phyloP scores from a whole-genome alignment of 805 yeast genomes.

The Candida michaelii region DNA sequence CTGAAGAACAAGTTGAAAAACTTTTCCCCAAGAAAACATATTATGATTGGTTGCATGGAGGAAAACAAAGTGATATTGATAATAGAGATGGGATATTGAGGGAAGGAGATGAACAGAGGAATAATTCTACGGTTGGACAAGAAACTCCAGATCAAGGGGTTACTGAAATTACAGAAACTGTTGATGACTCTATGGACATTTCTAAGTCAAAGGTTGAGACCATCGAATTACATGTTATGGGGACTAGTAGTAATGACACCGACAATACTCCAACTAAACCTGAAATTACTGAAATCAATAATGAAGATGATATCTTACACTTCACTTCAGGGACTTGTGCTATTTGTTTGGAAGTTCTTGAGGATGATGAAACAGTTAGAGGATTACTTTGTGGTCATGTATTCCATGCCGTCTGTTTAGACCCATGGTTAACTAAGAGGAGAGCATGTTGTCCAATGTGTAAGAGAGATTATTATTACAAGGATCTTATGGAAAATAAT shows the following conservation, averaged over 20 bases:
- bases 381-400: conserved; percentile 82
- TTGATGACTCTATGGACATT: too few species aligned
- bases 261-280: background rate
- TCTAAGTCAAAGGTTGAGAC: conserved; percentile 1
- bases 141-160: background rate
- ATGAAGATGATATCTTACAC: conserved; percentile 28
- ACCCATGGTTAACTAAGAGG: conserved; percentile 76
- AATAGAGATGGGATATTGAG: conserved; percentile 46
- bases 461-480: conserved; percentile 62
- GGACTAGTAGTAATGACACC: background rate
- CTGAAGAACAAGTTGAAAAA: conserved; percentile 57
- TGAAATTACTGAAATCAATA: background rate
- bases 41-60: conserved; percentile 60
- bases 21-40: conserved; percentile 60
- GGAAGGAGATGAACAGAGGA: conserved; percentile 24
- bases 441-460: conserved; percentile 85
- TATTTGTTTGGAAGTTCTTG: conserved; percentile 69
- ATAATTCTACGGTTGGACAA: background rate
- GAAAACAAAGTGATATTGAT: conserved; percentile 50
- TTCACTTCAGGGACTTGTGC: conserved; percentile 74
- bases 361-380: conserved; percentile 62
- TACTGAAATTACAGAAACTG: too few species aligned
- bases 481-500: too few species aligned
- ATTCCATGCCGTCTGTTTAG: conserved; percentile 75
- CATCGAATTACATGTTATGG: conserved; percentile 1